Base-by-base conservation (phyloP, 441 rosid species). In the Daphne laureola region DNA sequence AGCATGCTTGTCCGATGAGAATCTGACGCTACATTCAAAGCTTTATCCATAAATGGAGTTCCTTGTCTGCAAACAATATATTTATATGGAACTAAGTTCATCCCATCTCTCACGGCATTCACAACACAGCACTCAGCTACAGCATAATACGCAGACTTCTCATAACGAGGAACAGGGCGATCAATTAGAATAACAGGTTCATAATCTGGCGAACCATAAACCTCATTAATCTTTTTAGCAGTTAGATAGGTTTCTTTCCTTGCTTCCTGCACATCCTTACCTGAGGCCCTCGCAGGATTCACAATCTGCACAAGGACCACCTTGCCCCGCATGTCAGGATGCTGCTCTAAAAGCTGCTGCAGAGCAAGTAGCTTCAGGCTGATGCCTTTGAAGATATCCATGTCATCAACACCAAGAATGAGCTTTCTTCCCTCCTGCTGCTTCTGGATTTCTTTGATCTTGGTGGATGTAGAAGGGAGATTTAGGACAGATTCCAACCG, bases 301-400 rank as follows among this genome's bases (percentile, higher is more conserved):
- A 87, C 77, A 54, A 90, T 90, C 79, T 90, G 97, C 61, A 90
- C 78, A 53, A 90, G 78, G 53, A 90, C 96, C 53, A 84, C 53
- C 56, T 82, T 78, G 55, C 96, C 96, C 18, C 49, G 72, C 79
- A 86, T 43, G 31, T 62, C 69, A 13, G 81, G 74, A 67, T 77
- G 74, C 62, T 77, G 90, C 69, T 53, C 75, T 72, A 90, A 67
- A 47, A 90, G 83, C 25, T 83, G 90, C 63, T 85, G 95, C 68
- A 90, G 56, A 27, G 96, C 92, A 59, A 85, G 55, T 8, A 90
- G 58, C 53, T 90, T 90, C 55, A 90, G 67, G 25, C 92, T 87
- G 71, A 90, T 78, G 18, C 98, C 98, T 59, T 90, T 87, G 56
- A 90, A 90, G 59, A 90, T 90, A 68, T 90, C 96, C 96, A 90